Evolutionary conservation across 139 green algal genomes (phyloP).

Genomic region (Chlamydomonas sp.): DNA sequence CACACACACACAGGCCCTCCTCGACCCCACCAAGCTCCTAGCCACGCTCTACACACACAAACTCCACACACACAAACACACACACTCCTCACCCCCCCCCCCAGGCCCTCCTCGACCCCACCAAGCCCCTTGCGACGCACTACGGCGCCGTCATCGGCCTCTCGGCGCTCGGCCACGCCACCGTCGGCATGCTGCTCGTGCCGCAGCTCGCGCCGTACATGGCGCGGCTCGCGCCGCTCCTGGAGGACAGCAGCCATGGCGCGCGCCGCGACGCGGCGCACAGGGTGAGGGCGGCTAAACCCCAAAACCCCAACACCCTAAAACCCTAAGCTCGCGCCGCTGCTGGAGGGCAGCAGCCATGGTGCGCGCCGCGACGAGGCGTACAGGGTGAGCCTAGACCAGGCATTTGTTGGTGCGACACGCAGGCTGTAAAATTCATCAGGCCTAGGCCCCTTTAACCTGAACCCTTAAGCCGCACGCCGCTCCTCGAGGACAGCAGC

Average conservation of each 20-base stretch:
- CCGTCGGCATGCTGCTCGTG: conserved; percentile 59
- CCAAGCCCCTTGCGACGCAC: conserved; percentile 23
- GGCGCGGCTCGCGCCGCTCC: conserved; percentile 32
- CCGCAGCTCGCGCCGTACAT: conserved; percentile 65
- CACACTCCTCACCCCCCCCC: too few relatives aligned
- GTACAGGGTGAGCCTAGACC: too few relatives aligned
- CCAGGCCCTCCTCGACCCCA: neutral
- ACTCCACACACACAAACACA: too few relatives aligned
- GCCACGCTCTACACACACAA: too few relatives aligned
- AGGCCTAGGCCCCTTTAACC: too few relatives aligned
- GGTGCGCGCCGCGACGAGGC: conserved; percentile 19
- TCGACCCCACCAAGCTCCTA: too few relatives aligned
- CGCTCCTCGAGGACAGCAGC: conserved; percentile 11
- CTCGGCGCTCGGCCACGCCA: conserved; percentile 52
- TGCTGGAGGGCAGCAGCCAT: conserved; percentile 5
- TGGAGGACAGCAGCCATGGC: neutral
- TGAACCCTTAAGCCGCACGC: too few relatives aligned
- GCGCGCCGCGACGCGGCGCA: too few relatives aligned
- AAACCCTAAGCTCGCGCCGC: neutral
- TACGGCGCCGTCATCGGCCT: conserved; percentile 58
- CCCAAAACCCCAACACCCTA: neutral
- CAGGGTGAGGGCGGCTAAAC: neutral
- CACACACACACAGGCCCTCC: too few relatives aligned
- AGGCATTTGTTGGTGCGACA: too few relatives aligned
- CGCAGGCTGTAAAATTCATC: too few relatives aligned